Percentiles rank a stretch among this genome's conserved stretches.
Conservation (phyloP, 352 stramenopile genomes). For the Phytophthora pini region DNA sequence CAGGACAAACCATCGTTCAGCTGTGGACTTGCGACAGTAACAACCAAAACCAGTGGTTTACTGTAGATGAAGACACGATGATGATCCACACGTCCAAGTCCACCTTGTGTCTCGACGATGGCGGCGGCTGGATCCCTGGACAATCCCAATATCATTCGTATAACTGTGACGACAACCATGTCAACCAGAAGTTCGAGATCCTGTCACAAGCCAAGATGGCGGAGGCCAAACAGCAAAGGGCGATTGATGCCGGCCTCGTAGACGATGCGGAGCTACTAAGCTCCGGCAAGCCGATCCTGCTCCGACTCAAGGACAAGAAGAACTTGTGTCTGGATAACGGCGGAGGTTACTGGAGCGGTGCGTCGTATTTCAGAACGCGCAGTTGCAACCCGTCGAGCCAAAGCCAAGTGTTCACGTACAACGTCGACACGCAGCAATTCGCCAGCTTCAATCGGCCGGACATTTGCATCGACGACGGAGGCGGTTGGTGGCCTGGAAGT, state of each 20-base stretch:
- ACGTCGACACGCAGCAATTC: conserved; percentile 12
- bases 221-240: conserved; percentile 13
- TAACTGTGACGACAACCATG: conserved; percentile 27
- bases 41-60: conserved; percentile 35
- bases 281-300: conserved; percentile 25
- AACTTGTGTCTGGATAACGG: conserved; percentile 44
- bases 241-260: conserved; percentile 15
- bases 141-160: conserved; percentile 25
- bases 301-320: conserved; percentile 31
- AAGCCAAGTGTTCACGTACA: conserved; percentile 34
- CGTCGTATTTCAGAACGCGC: conserved; percentile 25
- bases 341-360: conserved; percentile 24
- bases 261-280: conserved; percentile 19
- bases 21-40: conserved; percentile 30
- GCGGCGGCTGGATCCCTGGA: conserved; percentile 13
- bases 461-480: conserved; percentile 33
- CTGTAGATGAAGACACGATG: conserved; percentile 28
- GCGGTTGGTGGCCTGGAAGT: conserved; percentile 14
- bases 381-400: conserved; percentile 25
- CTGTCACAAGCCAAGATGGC: conserved; percentile 22
- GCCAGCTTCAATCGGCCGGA: conserved; percentile 11
- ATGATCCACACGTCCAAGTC: conserved; percentile 40
- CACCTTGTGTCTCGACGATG: conserved; percentile 42
- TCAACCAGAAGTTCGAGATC: conserved; percentile 39
- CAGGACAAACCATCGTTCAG: conserved; percentile 17